A percentile compares a stretch with the other conserved stretches of the same genome.
Conservation (phyloP, 2,329 filamentous ascomycete genomes). For the Lasiodiplodia hormozganensis region DNA sequence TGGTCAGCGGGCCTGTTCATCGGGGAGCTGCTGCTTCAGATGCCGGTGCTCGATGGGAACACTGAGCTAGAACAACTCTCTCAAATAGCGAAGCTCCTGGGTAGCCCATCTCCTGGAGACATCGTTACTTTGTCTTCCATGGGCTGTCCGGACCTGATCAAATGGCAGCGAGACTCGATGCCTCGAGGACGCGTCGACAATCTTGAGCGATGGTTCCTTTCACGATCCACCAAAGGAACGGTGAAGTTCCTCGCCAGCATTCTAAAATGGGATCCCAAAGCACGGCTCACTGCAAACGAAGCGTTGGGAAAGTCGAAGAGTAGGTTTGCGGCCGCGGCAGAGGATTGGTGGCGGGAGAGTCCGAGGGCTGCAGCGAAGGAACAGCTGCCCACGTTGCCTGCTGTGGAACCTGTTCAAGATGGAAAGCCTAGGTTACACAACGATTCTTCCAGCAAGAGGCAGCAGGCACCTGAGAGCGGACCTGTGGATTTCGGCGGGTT, state of each 20-base stretch:
- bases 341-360: conserved; percentile 34
- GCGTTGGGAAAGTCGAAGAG: conserved; percentile 34
- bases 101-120: conserved; percentile 36
- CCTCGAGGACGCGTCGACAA: conserved; percentile 36
- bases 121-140: conserved; percentile 31
- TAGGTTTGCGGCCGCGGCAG: conserved; percentile 30
- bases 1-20: conserved; percentile 33
- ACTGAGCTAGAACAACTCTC: conserved; percentile 42
- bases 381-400: conserved; percentile 44
- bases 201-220: conserved; percentile 39
- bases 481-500: conserved; percentile 21
- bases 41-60: conserved; percentile 40
- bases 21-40: conserved; percentile 30
- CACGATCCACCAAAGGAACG: conserved; percentile 37
- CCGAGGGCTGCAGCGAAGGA: conserved; percentile 40
- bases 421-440: conserved; percentile 16
- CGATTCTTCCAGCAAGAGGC: conserved; percentile 14
- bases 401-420: conserved; percentile 37
- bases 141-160: conserved; percentile 33
- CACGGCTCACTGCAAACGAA: conserved; percentile 36
- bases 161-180: conserved; percentile 34
- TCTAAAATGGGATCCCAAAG: conserved; percentile 36
- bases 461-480: background rate
- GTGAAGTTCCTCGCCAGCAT: conserved; percentile 34
- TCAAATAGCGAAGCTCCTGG: conserved; percentile 43